Percentiles rank a stretch among this genome's conserved stretches.
Evolutionary conservation across 495 filamentous ascomycete species (phyloP).

Genomic region (Xylaria sp.): DNA sequence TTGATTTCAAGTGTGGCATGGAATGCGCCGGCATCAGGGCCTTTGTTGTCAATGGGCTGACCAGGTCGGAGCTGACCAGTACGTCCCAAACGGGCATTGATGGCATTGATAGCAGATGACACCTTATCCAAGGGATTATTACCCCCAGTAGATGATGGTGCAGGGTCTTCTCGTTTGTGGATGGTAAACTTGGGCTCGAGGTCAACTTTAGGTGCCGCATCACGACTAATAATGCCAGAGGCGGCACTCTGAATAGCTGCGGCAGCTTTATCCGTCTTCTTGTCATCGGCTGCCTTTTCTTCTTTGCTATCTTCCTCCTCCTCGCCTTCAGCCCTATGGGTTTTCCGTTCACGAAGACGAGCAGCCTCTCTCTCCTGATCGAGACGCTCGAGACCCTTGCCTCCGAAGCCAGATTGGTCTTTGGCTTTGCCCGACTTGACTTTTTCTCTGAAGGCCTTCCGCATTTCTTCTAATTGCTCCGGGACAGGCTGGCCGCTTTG

Average conservation of each 20-base stretch:
- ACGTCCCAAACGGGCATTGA: slow-evolving; percentile 84
- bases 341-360: slow-evolving; percentile 81
- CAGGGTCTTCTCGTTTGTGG: slow-evolving; percentile 69
- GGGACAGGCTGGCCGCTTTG: slow-evolving; percentile 87
- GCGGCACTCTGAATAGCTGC: slow-evolving; percentile 67
- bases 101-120: slow-evolving; percentile 80
- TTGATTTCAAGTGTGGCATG: slow-evolving; percentile 99
- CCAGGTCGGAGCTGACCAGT: slow-evolving; percentile 86
- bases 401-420: slow-evolving; percentile 87
- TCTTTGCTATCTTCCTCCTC: slow-evolving; percentile 87
- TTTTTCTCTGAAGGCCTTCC: slow-evolving; percentile 79
- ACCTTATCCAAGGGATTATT: slow-evolving; percentile 84
- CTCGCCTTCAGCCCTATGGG: slow-evolving; percentile 89
- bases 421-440: slow-evolving; percentile 93
- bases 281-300: slow-evolving; percentile 64
- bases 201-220: slow-evolving; percentile 42
- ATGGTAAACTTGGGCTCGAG: slow-evolving; percentile 71
- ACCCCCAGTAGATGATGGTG: slow-evolving; percentile 48
- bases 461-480: slow-evolving; percentile 65
- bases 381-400: slow-evolving; percentile 89
- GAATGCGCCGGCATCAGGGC: slow-evolving; percentile 95
- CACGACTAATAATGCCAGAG: slow-evolving; percentile 60
- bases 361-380: slow-evolving; percentile 90
- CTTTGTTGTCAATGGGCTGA: slow-evolving; percentile 98
- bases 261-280: slow-evolving; percentile 67